Evolutionary conservation across 2,329 filamentous ascomycete genomes (phyloP).

Genomic region (Penicillium hordei): DNA sequence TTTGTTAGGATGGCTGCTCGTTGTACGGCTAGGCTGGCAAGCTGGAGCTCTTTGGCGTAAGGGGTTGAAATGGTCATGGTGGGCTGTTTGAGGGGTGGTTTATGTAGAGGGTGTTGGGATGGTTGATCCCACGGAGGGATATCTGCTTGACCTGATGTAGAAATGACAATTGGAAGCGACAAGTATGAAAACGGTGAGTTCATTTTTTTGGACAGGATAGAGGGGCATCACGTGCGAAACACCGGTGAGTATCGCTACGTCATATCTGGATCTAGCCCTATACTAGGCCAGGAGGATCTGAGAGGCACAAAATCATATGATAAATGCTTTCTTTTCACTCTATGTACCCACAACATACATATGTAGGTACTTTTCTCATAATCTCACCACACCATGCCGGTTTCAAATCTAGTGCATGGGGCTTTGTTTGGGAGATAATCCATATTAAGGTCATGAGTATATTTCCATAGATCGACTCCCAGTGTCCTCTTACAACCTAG

Average conservation of each 20-base stretch:
- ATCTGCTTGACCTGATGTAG: neutral
- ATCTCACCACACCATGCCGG: too few relatives aligned
- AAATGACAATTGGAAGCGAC: neutral
- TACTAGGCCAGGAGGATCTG: neutral
- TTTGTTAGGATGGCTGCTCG: constrained; percentile 60
- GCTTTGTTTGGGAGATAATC: neutral
- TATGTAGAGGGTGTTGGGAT: neutral
- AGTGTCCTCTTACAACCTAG: neutral
- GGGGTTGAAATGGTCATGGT: constrained; percentile 27
- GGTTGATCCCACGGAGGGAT: neutral
- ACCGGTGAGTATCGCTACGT: constrained; percentile 8
- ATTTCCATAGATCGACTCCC: neutral
- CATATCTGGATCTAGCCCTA: constrained; percentile 1
- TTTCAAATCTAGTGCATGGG: too few relatives aligned
- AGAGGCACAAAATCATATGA: neutral
- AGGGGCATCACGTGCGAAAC: constrained; percentile 10
- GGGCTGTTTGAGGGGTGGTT: neutral
- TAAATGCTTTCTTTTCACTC: neutral
- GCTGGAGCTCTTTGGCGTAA: constrained; percentile 39
- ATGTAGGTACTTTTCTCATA: neutral
- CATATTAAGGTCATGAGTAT: too few relatives aligned
- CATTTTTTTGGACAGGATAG: constrained; percentile 3
- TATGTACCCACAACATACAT: too few relatives aligned
- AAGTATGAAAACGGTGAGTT: neutral
- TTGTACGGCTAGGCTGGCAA: constrained; percentile 51